phyloP scores from a whole-genome alignment of 495 filamentous ascomycete genomes.

The Aspergillus kassunensis region DNA sequence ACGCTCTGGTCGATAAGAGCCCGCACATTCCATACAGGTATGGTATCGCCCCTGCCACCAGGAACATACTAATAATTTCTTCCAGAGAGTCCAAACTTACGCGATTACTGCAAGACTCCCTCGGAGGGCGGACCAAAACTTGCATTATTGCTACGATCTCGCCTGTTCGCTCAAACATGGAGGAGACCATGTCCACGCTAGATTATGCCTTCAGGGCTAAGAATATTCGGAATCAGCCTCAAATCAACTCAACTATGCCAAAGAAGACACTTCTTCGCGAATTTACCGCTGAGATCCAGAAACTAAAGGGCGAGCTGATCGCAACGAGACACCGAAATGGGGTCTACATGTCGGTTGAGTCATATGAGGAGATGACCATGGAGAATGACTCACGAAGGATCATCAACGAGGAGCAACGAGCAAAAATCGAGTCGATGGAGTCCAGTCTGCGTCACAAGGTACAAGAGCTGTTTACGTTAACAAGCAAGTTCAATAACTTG shows the following conservation, averaged over 20 bases:
- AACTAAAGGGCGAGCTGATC: constrained; percentile 87
- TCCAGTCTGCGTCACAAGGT: constrained; percentile 83
- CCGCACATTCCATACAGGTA: constrained; percentile 82
- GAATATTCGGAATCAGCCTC: constrained; percentile 97
- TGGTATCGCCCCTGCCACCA: neutral
- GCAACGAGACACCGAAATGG: constrained; percentile 91
- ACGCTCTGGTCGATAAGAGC: constrained; percentile 88
- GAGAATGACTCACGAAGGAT: constrained; percentile 92
- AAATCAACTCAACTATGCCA: constrained; percentile 83
- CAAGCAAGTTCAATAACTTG: constrained; percentile 75
- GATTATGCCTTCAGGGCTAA: constrained; percentile 98
- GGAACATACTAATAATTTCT: neutral
- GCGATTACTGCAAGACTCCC: constrained; percentile 88
- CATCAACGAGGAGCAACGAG: constrained; percentile 83
- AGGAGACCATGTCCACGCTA: constrained; percentile 95
- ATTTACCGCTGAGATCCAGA: constrained; percentile 91
- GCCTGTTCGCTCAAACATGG: constrained; percentile 87
- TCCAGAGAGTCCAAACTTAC: constrained; percentile 91
- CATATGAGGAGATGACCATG: constrained; percentile 79
- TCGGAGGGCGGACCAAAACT: constrained; percentile 92
- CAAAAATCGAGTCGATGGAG: constrained; percentile 91
- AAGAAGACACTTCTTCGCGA: constrained; percentile 90
- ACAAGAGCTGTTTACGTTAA: constrained; percentile 82
- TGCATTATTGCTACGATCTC: constrained; percentile 98
- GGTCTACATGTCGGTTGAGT: constrained; percentile 83